Conservation (phyloP, 805 yeast species). For the Kluyveromyces siamensis region DNA sequence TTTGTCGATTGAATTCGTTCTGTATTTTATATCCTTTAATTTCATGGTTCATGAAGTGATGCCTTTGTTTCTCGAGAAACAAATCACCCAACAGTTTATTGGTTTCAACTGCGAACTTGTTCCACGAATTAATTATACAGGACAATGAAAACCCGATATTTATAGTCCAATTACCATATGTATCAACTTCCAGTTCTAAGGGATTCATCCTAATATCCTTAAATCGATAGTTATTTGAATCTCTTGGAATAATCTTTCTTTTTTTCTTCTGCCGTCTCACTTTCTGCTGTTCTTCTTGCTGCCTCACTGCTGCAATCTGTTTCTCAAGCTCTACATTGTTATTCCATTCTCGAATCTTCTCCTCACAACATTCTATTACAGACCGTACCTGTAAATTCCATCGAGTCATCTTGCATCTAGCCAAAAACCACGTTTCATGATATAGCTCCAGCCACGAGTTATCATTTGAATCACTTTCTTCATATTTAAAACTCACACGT, state of each 20-base stretch:
- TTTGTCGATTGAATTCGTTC: conserved; percentile 18
- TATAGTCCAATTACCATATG: conserved; percentile 6
- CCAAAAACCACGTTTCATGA: neutral
- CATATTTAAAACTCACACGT: neutral
- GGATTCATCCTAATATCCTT: neutral
- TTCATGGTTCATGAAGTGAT: neutral
- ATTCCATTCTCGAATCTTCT: neutral
- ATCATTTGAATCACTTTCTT: neutral
- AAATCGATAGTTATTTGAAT: neutral
- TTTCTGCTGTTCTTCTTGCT: neutral
- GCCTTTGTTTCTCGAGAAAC: conserved; percentile 8
- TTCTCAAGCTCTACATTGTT: neutral
- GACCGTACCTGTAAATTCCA: neutral
- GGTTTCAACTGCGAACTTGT: conserved; percentile 20
- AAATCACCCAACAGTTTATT: conserved; percentile 14
- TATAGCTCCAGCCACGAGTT: neutral
- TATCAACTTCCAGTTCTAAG: neutral
- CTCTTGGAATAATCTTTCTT: neutral
- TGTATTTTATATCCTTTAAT: conserved; percentile 12
- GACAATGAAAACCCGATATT: conserved; percentile 4
- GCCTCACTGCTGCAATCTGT: neutral
- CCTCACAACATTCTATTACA: conserved; percentile 1
- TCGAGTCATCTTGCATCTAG: neutral
- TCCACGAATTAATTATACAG: conserved; percentile 12
- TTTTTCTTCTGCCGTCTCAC: neutral